Evolutionary conservation across 371 early-diverging fungal genomes (phyloP), one percentile per base, ranked within the genome.

Genomic region (Mortierella sp.): DNA sequence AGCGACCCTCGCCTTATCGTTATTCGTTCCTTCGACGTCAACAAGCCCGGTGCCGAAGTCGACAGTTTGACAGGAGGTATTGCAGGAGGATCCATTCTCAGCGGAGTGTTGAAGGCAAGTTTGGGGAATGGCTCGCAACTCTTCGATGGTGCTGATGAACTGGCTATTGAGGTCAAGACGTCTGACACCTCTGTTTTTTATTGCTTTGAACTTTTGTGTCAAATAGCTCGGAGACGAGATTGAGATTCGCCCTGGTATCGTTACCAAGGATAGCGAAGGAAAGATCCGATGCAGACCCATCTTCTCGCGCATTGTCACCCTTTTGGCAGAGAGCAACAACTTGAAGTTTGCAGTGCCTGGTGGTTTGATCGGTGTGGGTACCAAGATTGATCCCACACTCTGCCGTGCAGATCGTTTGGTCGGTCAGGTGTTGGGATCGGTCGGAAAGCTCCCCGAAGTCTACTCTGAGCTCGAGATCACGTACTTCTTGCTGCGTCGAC

Each of bases 11-110:
- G 93, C 60, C 88, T 99, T 73, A 97, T 99, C 80, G 98, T 99
- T 64, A 99, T 99, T 78, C 95, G 99, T 80, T 96, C 97, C 30
- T 99, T 99, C 80, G 99, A 99, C 86, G 96, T 99, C 73, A 99
- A 99, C 89, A 98, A 98, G 86, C 99, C 99, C 38, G 99, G 99
- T 79, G 91, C 96, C 46, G 96, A 96, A 78, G 92, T 98, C 31
- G 88, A 90, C n/a, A 90, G 97, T 38, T 89, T 99, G 61, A 93
- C 93, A 82, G 99, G 99, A 81, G 99, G 99, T 80, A 99, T 99
- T 76, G 99, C 99, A 67, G 99, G 99, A 85, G 99, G 99, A 41
- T 95, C 95, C 61, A 96, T 99, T 72, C 86, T 99, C 61, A 90
- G 89, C 68, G 99, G 99, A 81, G 94, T 96, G 5, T 82, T 99